phyloP scores from a whole-genome alignment of 164 flowering plant species.

The Macadamia tetraphylla region DNA sequence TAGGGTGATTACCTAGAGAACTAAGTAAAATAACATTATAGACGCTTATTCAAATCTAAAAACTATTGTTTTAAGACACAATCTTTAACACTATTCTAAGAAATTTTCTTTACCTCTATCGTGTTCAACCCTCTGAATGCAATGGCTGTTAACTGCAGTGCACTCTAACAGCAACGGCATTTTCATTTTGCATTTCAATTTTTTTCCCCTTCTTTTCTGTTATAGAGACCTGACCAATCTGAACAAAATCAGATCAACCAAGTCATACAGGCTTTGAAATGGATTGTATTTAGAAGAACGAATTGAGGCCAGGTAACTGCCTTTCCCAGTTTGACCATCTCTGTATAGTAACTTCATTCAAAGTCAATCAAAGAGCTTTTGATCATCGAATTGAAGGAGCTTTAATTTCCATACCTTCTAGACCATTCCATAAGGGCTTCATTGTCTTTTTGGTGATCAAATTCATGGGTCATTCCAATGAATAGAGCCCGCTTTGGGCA shows the following conservation, averaged over 20 bases:
- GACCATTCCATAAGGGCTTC: constrained; percentile 80
- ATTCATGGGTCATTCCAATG: constrained; percentile 92
- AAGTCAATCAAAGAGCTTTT: background rate
- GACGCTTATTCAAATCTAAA: too few relatives aligned
- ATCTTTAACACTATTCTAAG: too few relatives aligned
- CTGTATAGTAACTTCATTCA: background rate
- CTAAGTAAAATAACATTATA: too few relatives aligned
- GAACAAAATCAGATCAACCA: background rate
- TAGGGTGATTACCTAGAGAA: too few relatives aligned
- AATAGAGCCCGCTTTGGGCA: constrained; percentile 79
- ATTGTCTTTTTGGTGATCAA: constrained; percentile 88
- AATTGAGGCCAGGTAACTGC: too few relatives aligned
- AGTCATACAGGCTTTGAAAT: too few relatives aligned
- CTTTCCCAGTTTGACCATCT: background rate
- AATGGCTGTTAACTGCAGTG: background rate
- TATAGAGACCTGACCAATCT: background rate
- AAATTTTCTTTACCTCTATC: too few relatives aligned
- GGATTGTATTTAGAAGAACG: too few relatives aligned
- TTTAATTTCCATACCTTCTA: constrained; percentile 40
- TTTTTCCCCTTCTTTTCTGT: background rate
- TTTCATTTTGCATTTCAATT: too few relatives aligned
- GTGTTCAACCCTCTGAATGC: too few relatives aligned
- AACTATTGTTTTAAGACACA: too few relatives aligned
- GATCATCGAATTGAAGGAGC: background rate
- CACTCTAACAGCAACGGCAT: background rate